Conservation (phyloP, 176 grass and related monocot species). For the Olyra latifolia region DNA sequence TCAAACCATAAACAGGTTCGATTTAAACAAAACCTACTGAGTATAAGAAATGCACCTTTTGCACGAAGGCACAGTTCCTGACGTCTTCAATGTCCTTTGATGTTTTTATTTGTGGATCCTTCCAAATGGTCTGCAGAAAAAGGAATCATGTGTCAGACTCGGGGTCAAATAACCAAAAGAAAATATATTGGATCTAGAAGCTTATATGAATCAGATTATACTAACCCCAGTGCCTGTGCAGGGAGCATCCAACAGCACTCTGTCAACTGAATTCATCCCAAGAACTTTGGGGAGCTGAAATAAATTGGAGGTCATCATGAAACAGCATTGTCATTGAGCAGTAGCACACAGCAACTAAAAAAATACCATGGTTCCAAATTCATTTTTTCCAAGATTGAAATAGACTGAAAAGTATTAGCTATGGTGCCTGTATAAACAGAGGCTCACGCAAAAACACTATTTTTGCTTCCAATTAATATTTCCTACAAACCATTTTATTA, state of each 20-base stretch:
- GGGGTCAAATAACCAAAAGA: neutral
- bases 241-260: constrained; percentile 94
- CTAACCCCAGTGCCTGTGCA: constrained; percentile 89
- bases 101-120: constrained; percentile 85
- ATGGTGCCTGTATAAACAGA: neutral
- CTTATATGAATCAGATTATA: constrained; percentile 24
- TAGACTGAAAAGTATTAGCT: neutral
- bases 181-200: constrained; percentile 20
- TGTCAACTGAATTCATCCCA: constrained; percentile 87
- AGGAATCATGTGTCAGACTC: neutral
- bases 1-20: neutral
- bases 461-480: constrained; percentile 1
- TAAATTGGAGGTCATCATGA: neutral
- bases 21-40: constrained; percentile 5
- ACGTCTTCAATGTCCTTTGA: constrained; percentile 88
- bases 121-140: constrained; percentile 84
- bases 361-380: neutral
- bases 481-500: too few relatives aligned
- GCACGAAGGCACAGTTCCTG: constrained; percentile 79
- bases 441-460: neutral
- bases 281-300: constrained; percentile 90
- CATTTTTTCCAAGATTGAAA: constrained; percentile 9
- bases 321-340: neutral
- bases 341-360: neutral
- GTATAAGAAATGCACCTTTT: constrained; percentile 69